Evolutionary conservation across 2,329 filamentous ascomycete genomes (phyloP).

Genomic region (Arthrinium phaeospermum): DNA sequence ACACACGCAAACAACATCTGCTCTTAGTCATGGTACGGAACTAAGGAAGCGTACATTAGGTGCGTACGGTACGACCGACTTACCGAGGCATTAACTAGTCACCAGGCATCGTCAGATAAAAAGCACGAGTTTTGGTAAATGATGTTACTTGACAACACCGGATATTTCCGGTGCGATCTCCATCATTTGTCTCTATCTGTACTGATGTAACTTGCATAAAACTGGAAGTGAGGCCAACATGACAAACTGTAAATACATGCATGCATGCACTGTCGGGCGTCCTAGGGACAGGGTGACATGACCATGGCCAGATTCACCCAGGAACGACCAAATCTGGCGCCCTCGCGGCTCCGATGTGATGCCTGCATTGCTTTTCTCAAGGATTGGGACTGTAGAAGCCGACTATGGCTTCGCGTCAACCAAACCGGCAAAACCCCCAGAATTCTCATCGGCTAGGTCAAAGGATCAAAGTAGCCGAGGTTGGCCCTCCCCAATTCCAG

Average conservation of each 20-base stretch:
- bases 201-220: slow-evolving; percentile 6
- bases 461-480: background rate
- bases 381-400: background rate
- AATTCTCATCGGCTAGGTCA: background rate
- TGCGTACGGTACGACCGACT: too few species aligned
- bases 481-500: slow-evolving; percentile 6
- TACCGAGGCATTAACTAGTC: background rate
- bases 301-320: background rate
- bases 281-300: background rate
- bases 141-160: background rate
- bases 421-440: background rate
- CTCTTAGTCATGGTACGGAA: background rate
- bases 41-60: background rate
- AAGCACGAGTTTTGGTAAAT: background rate
- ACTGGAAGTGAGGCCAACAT: slow-evolving; percentile 13
- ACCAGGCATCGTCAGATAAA: background rate
- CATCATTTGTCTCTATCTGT: background rate
- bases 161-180: background rate
- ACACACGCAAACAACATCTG: background rate
- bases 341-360: background rate
- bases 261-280: background rate
- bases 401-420: background rate
- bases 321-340: background rate
- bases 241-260: slow-evolving; percentile 11
- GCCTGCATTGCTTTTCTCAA: slow-evolving; percentile 4